These are phyloP conservation scores for Penicillium fimorum DNA, from an alignment of 495 filamentous ascomycete genomes.

Conservation along the genomic window DNA sequence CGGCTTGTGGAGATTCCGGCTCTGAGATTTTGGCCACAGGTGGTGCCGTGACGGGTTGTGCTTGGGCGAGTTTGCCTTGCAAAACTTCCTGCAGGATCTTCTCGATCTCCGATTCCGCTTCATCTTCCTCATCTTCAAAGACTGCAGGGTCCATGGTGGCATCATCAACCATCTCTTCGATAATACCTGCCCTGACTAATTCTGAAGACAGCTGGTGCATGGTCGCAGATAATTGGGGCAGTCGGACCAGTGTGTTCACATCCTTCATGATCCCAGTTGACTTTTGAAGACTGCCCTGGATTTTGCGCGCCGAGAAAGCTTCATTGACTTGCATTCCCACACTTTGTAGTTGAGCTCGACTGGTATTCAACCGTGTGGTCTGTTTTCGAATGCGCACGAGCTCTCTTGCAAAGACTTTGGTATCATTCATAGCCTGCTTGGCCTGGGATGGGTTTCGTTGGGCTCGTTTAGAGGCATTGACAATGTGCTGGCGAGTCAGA, in stretches of 20 bases:
- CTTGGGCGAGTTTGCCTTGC: constrained; percentile 74
- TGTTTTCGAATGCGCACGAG: constrained; percentile 80
- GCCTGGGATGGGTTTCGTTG: constrained; percentile 72
- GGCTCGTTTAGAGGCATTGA: constrained; percentile 73
- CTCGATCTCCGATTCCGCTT: constrained; percentile 87
- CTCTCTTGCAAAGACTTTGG: constrained; percentile 83
- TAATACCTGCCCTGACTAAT: constrained; percentile 90
- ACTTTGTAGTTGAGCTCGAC: constrained; percentile 86
- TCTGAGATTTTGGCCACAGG: constrained; percentile 55
- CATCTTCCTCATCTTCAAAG: constrained; percentile 78
- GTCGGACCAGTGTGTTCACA: constrained; percentile 78
- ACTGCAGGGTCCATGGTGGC: constrained; percentile 69
- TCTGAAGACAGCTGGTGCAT: constrained; percentile 89
- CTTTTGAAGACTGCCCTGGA: constrained; percentile 86
- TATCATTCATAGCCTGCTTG: constrained; percentile 72
- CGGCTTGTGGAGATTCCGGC: constrained; percentile 22
- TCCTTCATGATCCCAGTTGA: constrained; percentile 95
- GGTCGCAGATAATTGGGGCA: constrained; percentile 84
- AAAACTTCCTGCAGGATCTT: constrained; percentile 88
- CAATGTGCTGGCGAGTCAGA: constrained; percentile 84
- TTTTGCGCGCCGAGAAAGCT: constrained; percentile 92
- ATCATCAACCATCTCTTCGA: constrained; percentile 96
- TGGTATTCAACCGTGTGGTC: constrained; percentile 68
- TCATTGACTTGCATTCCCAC: constrained; percentile 98
- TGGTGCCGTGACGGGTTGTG: constrained; percentile 49